Evolutionary conservation across 75 land plant species (phyloP).

Genomic region (Ceratopteris richardii): DNA sequence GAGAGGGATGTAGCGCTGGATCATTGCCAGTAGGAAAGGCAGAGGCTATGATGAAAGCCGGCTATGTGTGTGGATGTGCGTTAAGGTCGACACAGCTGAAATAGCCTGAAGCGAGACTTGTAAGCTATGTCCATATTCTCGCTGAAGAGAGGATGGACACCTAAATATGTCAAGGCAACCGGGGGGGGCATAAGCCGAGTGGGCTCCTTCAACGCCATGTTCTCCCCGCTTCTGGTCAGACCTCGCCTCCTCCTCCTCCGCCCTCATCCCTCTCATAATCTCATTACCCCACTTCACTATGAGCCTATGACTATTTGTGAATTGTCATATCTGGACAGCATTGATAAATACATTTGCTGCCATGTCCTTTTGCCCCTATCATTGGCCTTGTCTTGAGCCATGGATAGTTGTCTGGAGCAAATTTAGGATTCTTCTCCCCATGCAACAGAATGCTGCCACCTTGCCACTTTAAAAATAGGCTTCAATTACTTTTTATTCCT

Average conservation of each 20-base stretch:
- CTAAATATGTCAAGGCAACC: not conserved
- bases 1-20: conserved; percentile 1
- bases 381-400: no score
- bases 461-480: no score
- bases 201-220: not conserved
- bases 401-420: no score
- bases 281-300: not conserved
- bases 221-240: not conserved
- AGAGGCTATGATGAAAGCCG: not conserved
- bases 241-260: not conserved
- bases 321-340: no score
- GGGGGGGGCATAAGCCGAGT: not conserved
- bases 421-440: no score
- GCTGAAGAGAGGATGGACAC: not conserved
- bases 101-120: no score
- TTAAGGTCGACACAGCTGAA: no score
- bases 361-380: no score
- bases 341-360: no score
- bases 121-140: not conserved
- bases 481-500: no score
- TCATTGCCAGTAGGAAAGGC: not conserved
- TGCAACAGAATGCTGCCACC: no score
- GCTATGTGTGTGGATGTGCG: not conserved
- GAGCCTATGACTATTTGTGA: no score
- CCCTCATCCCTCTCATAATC: not conserved